Percentiles rank a stretch among this genome's conserved stretches.
Conservation (phyloP, 768 basidiomycete genomes). For the Kwoniella sp. region DNA sequence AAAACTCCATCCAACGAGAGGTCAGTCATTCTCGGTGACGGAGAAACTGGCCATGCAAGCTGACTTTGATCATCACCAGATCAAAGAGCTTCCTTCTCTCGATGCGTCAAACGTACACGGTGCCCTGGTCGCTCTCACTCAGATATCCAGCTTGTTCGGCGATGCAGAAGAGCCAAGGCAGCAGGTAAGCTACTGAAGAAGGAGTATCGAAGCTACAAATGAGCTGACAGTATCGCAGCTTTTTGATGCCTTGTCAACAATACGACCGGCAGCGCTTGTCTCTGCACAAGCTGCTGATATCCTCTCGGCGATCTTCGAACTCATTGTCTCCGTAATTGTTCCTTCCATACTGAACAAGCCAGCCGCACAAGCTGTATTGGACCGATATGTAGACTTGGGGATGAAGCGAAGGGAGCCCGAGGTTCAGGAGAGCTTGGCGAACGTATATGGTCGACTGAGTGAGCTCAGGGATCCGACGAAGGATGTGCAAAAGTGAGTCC, state of each 20-base stretch:
- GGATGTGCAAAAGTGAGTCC: constrained; percentile 73
- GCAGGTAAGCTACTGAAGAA: constrained; percentile 59
- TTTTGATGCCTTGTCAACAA: constrained; percentile 63
- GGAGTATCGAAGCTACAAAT: too few relatives aligned
- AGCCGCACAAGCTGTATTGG: constrained; percentile 57
- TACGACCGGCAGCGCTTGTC: constrained; percentile 66
- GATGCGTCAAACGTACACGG: constrained; percentile 80
- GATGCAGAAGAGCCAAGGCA: constrained; percentile 58
- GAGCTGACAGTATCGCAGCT: constrained; percentile 60
- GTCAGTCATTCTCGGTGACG: constrained; percentile 26
- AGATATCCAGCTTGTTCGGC: constrained; percentile 64
- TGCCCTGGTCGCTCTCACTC: constrained; percentile 70
- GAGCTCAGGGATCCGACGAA: constrained; percentile 67
- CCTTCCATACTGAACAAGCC: constrained; percentile 59
- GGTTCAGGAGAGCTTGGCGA: constrained; percentile 78
- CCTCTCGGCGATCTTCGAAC: constrained; percentile 69
- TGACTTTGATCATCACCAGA: constrained; percentile 20
- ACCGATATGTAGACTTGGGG: constrained; percentile 63
- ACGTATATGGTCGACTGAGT: constrained; percentile 71
- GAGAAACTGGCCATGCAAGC: background rate
- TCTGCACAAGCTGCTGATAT: constrained; percentile 72
- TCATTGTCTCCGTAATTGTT: constrained; percentile 69
- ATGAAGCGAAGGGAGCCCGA: constrained; percentile 67
- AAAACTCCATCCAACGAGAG: constrained; percentile 37
- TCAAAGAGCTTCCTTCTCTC: constrained; percentile 62